Conservation (phyloP, 495 filamentous ascomycete species). For the Xylaria acuta region DNA sequence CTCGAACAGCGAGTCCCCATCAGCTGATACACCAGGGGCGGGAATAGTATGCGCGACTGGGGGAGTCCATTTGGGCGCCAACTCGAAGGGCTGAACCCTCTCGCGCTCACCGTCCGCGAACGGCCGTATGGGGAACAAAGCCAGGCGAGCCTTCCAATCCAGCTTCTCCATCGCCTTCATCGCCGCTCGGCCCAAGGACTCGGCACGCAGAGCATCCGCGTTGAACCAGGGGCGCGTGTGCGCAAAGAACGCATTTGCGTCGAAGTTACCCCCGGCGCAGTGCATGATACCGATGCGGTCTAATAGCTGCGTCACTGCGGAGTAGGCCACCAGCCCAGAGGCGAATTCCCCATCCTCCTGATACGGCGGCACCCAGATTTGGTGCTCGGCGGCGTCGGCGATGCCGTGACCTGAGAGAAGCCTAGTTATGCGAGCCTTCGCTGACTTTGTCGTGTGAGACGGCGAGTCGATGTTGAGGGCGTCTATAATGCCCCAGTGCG, state of each 20-base stretch:
- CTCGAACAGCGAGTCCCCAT: background rate
- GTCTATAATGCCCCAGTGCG: slow-evolving; percentile 11
- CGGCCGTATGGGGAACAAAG: background rate
- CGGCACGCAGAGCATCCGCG: slow-evolving; percentile 19
- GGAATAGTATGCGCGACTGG: background rate
- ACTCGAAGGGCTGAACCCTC: background rate
- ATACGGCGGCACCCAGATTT: background rate
- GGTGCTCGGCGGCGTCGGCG: background rate
- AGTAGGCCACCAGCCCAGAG: slow-evolving; percentile 9
- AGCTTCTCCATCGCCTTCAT: slow-evolving; percentile 15
- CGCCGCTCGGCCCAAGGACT: slow-evolving; percentile 17
- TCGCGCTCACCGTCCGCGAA: background rate
- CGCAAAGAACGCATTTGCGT: background rate
- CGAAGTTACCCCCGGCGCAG: background rate
- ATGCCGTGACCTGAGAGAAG: background rate
- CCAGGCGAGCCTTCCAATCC: slow-evolving; percentile 10
- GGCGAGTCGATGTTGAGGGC: background rate
- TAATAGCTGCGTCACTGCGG: background rate
- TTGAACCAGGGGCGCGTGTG: slow-evolving; percentile 14
- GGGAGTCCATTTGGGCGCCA: background rate
- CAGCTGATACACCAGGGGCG: background rate
- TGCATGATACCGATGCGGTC: slow-evolving; percentile 1
- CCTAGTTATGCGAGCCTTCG: background rate
- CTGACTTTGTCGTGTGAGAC: background rate
- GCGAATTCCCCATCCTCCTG: background rate